Base-by-base conservation (phyloP, 108 stramenopile genomes). In the Epipyxis sp. region DNA sequence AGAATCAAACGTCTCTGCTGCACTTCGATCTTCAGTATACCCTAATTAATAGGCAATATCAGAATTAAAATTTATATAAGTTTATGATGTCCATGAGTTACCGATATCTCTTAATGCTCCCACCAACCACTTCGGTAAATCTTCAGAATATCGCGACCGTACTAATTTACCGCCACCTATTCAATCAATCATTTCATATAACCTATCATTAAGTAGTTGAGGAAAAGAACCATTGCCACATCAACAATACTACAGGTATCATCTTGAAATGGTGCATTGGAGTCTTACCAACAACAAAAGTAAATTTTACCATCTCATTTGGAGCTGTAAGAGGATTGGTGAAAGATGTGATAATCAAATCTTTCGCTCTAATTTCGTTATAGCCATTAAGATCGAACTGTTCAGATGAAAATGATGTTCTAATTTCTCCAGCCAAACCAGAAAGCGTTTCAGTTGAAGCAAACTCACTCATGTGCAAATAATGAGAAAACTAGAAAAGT, bases 111-210 rank as follows among this genome's bases (percentile, higher is more conserved):
- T 27, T 32, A 74, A 37, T 16, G 71, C 71, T 29, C 10, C 3
- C 25, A 25, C 43, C 71, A 74, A 6, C 71, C 71, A 74, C 71
- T 74, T 74, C n/a, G 13, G 10, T 6, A 74, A 42, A 6, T 74
- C 71, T 10, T 74, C 71, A 34, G n/a, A 10, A 74, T 74, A 74
- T 6, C 71, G 71, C 3, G 71, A 74, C 10, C 71, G 44, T 32
- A 74, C 71, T 29, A 74, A 25, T 25, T 74, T 74, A 27, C 71
- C 71, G 20, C 71, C 71, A 35, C 71, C 71, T 43, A 67, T 43
- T n/a, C 54, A 57, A 57, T n/a, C 54, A n/a, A n/a, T n/a, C 25
- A 57, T 57, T 57, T 57, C 25, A 57, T 57, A n/a, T 57, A 57
- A n/a, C n/a, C n/a, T n/a, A n/a, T n/a, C n/a, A n/a, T n/a, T n/a